phyloP scores from a whole-genome alignment of 345 rosid species.

The Jatropha curcas region DNA sequence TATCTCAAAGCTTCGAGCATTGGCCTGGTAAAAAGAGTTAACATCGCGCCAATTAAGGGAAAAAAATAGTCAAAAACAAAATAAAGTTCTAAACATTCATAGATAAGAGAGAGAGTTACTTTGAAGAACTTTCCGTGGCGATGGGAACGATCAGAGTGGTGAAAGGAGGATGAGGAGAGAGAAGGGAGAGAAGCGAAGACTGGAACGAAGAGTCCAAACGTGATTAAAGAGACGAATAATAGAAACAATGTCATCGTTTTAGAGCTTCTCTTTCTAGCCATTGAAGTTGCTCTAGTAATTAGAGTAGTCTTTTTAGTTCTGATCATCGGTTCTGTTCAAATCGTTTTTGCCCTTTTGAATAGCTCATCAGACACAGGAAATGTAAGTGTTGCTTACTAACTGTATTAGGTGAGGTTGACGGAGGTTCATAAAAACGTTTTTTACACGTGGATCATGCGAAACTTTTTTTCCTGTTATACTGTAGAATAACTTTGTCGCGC shows the following conservation, averaged over 20 bases:
- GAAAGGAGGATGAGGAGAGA: constrained; percentile 36
- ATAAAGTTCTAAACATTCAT: no score
- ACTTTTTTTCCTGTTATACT: no score
- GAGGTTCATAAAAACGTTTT: no score
- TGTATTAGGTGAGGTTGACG: no score
- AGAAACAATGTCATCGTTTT: constrained; percentile 38
- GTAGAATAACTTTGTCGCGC: no score
- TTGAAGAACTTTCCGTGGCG: constrained; percentile 28
- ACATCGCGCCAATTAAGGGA: background rate
- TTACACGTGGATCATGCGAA: no score
- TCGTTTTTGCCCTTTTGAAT: no score
- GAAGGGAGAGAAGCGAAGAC: constrained; percentile 73
- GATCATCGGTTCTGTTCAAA: background rate
- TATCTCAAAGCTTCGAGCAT: constrained; percentile 54
- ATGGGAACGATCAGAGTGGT: constrained; percentile 10
- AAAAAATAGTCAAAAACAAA: background rate
- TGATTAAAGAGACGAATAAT: constrained; percentile 39
- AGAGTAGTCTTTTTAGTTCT: background rate
- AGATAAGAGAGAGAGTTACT: constrained; percentile 15
- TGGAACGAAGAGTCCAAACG: constrained; percentile 47
- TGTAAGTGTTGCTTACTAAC: no score
- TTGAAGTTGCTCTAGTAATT: constrained; percentile 14
- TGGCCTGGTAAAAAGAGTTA: constrained; percentile 27
- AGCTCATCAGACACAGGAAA: no score
- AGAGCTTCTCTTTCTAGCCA: constrained; percentile 40